Percentiles rank a stretch among this genome's conserved stretches.
Conservation (phyloP, 2,329 filamentous ascomycete species). For the Raffaelea arxii region DNA sequence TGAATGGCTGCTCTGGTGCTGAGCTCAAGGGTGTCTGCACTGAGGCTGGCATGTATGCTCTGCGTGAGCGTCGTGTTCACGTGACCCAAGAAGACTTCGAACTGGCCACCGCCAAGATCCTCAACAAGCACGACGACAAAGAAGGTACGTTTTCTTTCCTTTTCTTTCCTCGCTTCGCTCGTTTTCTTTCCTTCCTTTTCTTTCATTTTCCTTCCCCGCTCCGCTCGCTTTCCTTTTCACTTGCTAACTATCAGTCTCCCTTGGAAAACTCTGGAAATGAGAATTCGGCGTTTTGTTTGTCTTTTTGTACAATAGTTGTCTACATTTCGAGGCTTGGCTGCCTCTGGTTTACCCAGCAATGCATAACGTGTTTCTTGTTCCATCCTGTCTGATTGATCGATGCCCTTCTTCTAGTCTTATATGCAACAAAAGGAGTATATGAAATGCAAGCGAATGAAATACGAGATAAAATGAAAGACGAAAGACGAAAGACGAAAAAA, state of each 20-base stretch:
- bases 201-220: neutral
- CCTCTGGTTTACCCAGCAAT: too few species aligned
- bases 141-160: slow-evolving; percentile 49
- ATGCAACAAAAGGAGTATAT: neutral
- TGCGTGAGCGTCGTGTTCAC: slow-evolving; percentile 90
- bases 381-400: too few species aligned
- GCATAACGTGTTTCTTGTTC: too few species aligned
- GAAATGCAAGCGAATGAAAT: neutral
- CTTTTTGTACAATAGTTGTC: neutral
- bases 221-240: neutral
- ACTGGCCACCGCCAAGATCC: slow-evolving; percentile 93
- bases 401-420: too few species aligned
- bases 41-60: slow-evolving; percentile 95
- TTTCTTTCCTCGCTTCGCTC: neutral
- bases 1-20: slow-evolving; percentile 97
- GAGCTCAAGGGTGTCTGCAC: slow-evolving; percentile 99
- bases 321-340: too few species aligned
- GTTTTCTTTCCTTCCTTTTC: neutral
- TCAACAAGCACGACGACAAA: slow-evolving; percentile 99
- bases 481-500: neutral
- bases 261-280: slow-evolving; percentile 63
- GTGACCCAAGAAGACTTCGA: slow-evolving; percentile 99
- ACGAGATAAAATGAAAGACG: neutral
- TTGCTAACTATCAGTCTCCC: slow-evolving; percentile 26
- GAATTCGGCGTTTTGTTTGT: neutral